Conservation (phyloP, 805 yeast genomes). For the Wickerhamomyces rabaulensis region DNA sequence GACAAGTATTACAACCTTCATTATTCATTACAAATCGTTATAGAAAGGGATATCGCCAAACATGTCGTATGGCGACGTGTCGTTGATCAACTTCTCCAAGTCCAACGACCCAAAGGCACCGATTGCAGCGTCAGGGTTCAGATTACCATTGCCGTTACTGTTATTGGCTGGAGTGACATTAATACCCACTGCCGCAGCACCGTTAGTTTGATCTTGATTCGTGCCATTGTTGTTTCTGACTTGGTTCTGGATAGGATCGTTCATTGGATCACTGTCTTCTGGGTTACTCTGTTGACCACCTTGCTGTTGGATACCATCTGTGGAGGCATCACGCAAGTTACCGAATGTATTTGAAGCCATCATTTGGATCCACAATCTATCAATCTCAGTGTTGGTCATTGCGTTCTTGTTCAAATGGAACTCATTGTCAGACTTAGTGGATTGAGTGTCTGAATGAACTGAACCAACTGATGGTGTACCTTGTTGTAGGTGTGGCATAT, state of each 20-base stretch:
- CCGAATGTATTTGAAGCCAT: slow-evolving; percentile 12
- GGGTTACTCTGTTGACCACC: neutral
- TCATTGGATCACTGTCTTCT: neutral
- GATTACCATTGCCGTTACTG: neutral
- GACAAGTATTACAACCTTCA: neutral
- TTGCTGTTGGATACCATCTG: neutral
- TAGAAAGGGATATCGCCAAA: slow-evolving; percentile 16
- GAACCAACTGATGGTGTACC: neutral
- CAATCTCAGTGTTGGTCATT: slow-evolving; percentile 17
- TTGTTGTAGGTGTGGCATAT: neutral
- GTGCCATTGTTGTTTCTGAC: neutral
- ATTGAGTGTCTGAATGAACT: neutral
- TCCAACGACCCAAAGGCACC: slow-evolving; percentile 13
- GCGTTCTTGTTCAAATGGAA: slow-evolving; percentile 17
- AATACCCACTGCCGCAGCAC: neutral
- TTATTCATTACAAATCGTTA: slow-evolving; percentile 4
- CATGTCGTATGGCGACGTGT: slow-evolving; percentile 16
- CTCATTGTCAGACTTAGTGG: neutral
- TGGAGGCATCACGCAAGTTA: neutral
- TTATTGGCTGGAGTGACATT: neutral
- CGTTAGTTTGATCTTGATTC: neutral
- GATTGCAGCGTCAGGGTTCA: neutral
- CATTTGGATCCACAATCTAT: slow-evolving; percentile 22
- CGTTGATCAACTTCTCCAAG: slow-evolving; percentile 16
- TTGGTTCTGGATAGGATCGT: neutral